These are phyloP conservation scores for Metrosideros polymorpha DNA, from an alignment of 441 rosid genomes.

Conservation along the genomic window DNA sequence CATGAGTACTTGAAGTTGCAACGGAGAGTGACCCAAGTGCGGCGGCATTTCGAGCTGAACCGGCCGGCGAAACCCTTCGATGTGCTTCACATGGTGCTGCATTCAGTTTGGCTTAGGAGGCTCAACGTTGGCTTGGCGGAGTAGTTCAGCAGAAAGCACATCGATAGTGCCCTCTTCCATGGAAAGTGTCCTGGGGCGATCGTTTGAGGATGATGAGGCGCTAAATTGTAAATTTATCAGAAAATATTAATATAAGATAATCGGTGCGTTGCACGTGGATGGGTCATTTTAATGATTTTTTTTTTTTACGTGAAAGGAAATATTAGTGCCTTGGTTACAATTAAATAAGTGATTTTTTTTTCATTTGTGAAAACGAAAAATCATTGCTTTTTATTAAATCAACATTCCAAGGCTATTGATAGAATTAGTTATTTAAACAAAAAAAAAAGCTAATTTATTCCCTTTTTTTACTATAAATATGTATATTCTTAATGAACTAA, in stretches of 20 bases:
- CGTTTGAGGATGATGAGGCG: neutral
- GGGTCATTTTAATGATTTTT: neutral
- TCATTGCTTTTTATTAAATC: too few relatives aligned
- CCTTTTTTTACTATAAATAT: fast-evolving
- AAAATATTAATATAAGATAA: neutral
- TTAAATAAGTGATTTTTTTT: neutral
- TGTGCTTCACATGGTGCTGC: conserved; percentile 53
- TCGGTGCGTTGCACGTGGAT: too few relatives aligned
- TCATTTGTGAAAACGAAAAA: neutral
- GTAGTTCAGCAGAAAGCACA: neutral
- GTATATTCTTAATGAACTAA: neutral
- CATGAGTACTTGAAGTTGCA: conserved; percentile 22
- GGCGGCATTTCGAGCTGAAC: conserved; percentile 37
- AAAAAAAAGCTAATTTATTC: too few relatives aligned
- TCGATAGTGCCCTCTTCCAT: neutral
- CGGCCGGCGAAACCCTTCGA: conserved; percentile 47
- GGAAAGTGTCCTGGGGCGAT: neutral
- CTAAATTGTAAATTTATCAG: neutral
- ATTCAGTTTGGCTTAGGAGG: conserved; percentile 56
- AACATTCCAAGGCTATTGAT: too few relatives aligned
- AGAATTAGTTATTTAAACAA: too few relatives aligned
- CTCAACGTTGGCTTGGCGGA: conserved; percentile 19
- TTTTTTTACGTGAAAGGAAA: neutral
- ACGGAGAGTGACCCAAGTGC: conserved; percentile 32
- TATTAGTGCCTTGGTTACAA: neutral